Conservation (phyloP, 441 rosid genomes). For the Pelargonium citronellum region DNA sequence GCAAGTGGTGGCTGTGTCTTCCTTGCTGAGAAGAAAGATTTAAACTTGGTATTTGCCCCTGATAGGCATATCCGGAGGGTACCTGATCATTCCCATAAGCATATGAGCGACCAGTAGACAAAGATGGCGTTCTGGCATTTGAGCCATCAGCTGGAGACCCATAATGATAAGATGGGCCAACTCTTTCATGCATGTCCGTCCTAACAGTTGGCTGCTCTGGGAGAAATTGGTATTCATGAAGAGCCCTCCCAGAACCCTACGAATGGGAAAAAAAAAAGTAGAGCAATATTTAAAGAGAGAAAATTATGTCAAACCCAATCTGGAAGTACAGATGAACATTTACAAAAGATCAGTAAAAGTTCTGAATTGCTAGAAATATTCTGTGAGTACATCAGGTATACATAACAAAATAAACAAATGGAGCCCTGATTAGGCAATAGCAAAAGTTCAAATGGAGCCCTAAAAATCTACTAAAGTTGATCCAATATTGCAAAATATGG, state of each 20-base stretch:
- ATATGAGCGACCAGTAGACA: slow-evolving; percentile 36
- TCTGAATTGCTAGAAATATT: neutral
- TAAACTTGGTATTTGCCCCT: slow-evolving; percentile 49
- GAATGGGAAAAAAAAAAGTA: slow-evolving; percentile 4
- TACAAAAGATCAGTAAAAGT: neutral
- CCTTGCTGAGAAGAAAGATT: slow-evolving; percentile 62
- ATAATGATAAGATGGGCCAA: slow-evolving; percentile 37
- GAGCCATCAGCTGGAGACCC: slow-evolving; percentile 41
- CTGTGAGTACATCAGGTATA: neutral
- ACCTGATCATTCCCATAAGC: slow-evolving; percentile 46
- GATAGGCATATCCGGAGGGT: slow-evolving; percentile 42
- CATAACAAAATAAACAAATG: neutral
- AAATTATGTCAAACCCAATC: neutral
- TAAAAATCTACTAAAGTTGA: neutral
- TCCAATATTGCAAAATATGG: neutral
- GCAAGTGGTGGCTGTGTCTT: slow-evolving; percentile 41
- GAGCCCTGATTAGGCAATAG: neutral
- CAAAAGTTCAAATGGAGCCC: neutral
- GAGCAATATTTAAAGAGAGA: neutral
- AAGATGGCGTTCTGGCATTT: slow-evolving; percentile 38
- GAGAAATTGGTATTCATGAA: slow-evolving; percentile 86
- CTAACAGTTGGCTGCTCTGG: slow-evolving; percentile 73
- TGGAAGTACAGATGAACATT: neutral
- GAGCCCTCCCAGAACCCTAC: slow-evolving; percentile 50
- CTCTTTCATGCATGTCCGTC: slow-evolving; percentile 52